Percentiles rank a stretch among this genome's conserved stretches.
phyloP scores from a whole-genome alignment of 306 rosid genomes.

The Bauhinia variegata region DNA sequence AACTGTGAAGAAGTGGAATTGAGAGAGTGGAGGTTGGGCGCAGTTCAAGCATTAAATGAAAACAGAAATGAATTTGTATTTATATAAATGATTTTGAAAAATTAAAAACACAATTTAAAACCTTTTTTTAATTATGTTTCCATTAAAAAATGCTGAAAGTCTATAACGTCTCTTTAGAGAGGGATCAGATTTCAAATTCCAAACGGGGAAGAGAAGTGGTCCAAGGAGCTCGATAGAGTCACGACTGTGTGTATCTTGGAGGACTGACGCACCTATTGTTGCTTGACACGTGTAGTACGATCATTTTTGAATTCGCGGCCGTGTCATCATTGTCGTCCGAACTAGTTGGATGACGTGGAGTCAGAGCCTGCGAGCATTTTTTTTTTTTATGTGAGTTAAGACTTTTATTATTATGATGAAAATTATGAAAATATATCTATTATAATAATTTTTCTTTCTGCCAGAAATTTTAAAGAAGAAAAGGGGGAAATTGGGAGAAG shows the following conservation, averaged over 20 bases:
- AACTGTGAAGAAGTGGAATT: neutral
- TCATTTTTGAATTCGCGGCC: neutral
- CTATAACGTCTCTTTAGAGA: conserved; percentile 63
- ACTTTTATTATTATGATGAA: too few relatives aligned
- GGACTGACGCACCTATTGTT: neutral
- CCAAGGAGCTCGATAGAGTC: neutral
- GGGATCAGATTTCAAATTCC: conserved; percentile 61
- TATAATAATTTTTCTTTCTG: too few relatives aligned
- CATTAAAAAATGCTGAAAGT: conserved; percentile 23
- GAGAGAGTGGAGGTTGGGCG: conserved; percentile 23
- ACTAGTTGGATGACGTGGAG: too few relatives aligned
- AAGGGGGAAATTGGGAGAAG: too few relatives aligned
- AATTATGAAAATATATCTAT: too few relatives aligned
- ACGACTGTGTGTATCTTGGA: neutral
- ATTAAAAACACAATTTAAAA: neutral
- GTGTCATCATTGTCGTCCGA: too few relatives aligned
- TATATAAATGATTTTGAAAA: neutral
- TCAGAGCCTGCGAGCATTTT: too few relatives aligned
- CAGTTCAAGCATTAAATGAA: conserved; percentile 42
- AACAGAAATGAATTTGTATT: conserved; percentile 19
- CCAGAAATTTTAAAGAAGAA: too few relatives aligned
- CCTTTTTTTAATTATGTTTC: conserved; percentile 7
- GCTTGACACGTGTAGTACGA: conserved; percentile 24
- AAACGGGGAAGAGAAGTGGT: conserved; percentile 32
- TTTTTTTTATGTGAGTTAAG: too few relatives aligned